phyloP scores from a whole-genome alignment of 176 grass and related monocot species.

The Raddia distichophylla region DNA sequence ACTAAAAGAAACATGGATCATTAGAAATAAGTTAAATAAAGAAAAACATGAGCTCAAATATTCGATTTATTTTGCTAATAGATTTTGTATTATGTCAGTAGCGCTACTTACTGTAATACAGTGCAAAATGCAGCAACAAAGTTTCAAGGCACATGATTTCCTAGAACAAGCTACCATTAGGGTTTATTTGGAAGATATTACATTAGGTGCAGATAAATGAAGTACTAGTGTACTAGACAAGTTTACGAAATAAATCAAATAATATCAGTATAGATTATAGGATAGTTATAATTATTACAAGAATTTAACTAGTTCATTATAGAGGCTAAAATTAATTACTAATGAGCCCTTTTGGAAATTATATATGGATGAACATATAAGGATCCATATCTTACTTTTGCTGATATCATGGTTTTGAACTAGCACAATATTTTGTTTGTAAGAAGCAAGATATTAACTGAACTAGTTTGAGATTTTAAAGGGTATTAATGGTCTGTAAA shows the following conservation, averaged over 20 bases:
- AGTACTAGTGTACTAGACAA: neutral
- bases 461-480: slow-evolving; percentile 11
- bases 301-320: slow-evolving; percentile 14
- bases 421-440: neutral
- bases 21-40: slow-evolving; percentile 24
- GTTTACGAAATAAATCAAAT: neutral
- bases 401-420: slow-evolving; percentile 11
- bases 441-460: slow-evolving; percentile 1
- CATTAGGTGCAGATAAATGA: neutral
- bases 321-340: slow-evolving; percentile 6
- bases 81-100: slow-evolving; percentile 13
- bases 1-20: slow-evolving; percentile 51
- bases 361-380: neutral
- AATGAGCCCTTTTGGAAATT: neutral
- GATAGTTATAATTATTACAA: neutral
- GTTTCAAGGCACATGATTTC: slow-evolving; percentile 25
- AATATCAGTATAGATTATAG: neutral
- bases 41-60: neutral
- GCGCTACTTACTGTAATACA: slow-evolving; percentile 23
- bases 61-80: slow-evolving; percentile 3
- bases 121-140: neutral
- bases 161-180: neutral
- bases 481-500: neutral
- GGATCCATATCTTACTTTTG: neutral
- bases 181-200: slow-evolving; percentile 18